Conservation (phyloP, 73 alveolate genomes). For the Uronychia setigera region DNA sequence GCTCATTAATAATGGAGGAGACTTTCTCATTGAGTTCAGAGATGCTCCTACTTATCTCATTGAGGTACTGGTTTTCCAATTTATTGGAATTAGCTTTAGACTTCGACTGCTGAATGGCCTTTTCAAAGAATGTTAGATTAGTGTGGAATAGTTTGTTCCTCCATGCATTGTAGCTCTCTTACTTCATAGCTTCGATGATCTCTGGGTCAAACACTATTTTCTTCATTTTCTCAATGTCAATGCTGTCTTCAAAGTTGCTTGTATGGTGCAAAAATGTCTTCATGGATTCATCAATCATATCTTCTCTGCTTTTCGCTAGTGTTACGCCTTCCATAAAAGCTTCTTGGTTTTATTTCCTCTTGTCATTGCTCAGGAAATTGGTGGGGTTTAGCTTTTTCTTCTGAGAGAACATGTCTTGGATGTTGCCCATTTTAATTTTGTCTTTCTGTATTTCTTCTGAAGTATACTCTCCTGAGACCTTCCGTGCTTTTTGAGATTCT, state of each 20-base stretch:
- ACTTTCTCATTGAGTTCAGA: neutral
- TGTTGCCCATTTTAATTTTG: neutral
- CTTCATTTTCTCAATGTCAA: slow-evolving; percentile 42
- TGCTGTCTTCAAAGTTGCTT: slow-evolving; percentile 30
- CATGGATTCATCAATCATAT: slow-evolving; percentile 5
- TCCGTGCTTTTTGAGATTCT: neutral
- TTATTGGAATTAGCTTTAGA: neutral
- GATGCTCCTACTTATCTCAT: slow-evolving; percentile 21
- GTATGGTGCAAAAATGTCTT: slow-evolving; percentile 7
- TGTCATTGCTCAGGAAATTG: too few relatives aligned
- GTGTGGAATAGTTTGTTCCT: slow-evolving; percentile 44
- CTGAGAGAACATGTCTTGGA: too few relatives aligned
- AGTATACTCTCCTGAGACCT: neutral
- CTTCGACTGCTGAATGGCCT: slow-evolving; percentile 37
- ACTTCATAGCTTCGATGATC: slow-evolving; percentile 24
- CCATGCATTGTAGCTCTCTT: slow-evolving; percentile 22
- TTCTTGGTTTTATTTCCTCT: neutral
- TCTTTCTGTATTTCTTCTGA: neutral
- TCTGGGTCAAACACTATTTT: slow-evolving; percentile 24
- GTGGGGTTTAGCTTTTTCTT: too few relatives aligned
- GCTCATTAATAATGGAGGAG: neutral
- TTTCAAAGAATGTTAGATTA: slow-evolving; percentile 44
- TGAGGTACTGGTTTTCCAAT: slow-evolving; percentile 16
- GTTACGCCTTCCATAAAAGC: neutral
- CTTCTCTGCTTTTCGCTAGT: neutral